phyloP scores from a whole-genome alignment of 2,329 filamentous ascomycete genomes.

The Aspergillus arachidicola region DNA sequence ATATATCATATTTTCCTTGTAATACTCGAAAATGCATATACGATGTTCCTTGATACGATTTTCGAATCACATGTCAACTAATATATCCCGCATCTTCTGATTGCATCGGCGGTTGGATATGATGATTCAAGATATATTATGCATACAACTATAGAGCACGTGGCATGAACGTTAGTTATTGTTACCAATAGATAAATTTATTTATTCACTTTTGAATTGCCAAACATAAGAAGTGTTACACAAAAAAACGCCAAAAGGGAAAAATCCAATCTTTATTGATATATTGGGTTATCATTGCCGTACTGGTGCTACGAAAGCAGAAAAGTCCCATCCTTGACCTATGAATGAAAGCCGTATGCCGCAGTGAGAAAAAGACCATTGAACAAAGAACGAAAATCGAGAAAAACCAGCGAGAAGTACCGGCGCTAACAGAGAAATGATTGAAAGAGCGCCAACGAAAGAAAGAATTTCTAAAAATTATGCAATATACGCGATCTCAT shows the following conservation, averaged over 20 bases:
- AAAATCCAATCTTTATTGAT: slow-evolving; percentile 6
- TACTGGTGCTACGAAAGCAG: slow-evolving; percentile 26
- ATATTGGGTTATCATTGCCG: slow-evolving; percentile 31
- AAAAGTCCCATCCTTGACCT: slow-evolving; percentile 2
- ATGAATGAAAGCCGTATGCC: slow-evolving; percentile 1
- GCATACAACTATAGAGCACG: neutral
- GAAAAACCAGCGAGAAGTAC: slow-evolving; percentile 11
- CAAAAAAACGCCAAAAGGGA: neutral
- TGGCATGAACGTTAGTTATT: neutral
- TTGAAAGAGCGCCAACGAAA: slow-evolving; percentile 10
- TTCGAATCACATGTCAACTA: neutral
- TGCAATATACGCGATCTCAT: slow-evolving; percentile 92
- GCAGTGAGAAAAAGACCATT: neutral
- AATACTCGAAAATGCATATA: neutral
- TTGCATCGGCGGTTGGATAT: neutral
- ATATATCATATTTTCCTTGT: neutral
- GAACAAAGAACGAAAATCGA: neutral
- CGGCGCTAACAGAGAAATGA: slow-evolving; percentile 9
- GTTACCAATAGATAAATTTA: neutral
- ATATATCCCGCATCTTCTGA: neutral
- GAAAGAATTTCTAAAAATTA: slow-evolving; percentile 48
- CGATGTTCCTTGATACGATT: neutral
- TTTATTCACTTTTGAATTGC: no score
- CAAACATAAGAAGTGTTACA: neutral
- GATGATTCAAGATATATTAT: neutral